Conservation (phyloP, 176 grass and related monocot genomes). For the Calamus simplicifolius region DNA sequence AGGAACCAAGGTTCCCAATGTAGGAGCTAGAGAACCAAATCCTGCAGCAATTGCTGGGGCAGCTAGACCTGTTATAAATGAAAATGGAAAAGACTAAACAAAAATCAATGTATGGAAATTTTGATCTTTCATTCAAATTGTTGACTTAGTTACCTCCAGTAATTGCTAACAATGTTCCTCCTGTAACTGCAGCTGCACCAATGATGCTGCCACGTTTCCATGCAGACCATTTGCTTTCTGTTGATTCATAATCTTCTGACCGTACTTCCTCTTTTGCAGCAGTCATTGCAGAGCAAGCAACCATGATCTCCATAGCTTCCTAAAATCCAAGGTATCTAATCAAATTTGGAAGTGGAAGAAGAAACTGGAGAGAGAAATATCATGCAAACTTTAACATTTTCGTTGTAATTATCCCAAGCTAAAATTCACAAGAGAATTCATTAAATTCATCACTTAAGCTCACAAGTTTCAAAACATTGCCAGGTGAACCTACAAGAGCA, state of each 20-base stretch:
- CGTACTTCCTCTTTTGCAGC: slow-evolving; percentile 7
- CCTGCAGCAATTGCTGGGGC: slow-evolving; percentile 95
- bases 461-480: too few relatives aligned
- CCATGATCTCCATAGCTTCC: slow-evolving; percentile 19
- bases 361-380: neutral
- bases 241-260: slow-evolving; percentile 2
- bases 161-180: slow-evolving; percentile 8
- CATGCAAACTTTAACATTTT: too few relatives aligned
- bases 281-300: slow-evolving; percentile 22
- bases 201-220: slow-evolving; percentile 13
- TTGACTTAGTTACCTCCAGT: slow-evolving; percentile 3
- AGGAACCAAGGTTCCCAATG: slow-evolving; percentile 68
- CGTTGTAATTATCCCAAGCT: too few relatives aligned
- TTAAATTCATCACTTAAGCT: too few relatives aligned
- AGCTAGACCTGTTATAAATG: slow-evolving; percentile 56
- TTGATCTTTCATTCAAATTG: neutral
- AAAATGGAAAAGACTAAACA: too few relatives aligned
- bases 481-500: too few relatives aligned
- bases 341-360: neutral
- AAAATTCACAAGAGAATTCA: too few relatives aligned
- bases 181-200: slow-evolving; percentile 15
- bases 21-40: slow-evolving; percentile 70
- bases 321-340: neutral
- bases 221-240: slow-evolving; percentile 10
- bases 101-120: too few relatives aligned